Conservation (phyloP, 1,284 basidiomycete genomes). For the Grifola frondosa region DNA sequence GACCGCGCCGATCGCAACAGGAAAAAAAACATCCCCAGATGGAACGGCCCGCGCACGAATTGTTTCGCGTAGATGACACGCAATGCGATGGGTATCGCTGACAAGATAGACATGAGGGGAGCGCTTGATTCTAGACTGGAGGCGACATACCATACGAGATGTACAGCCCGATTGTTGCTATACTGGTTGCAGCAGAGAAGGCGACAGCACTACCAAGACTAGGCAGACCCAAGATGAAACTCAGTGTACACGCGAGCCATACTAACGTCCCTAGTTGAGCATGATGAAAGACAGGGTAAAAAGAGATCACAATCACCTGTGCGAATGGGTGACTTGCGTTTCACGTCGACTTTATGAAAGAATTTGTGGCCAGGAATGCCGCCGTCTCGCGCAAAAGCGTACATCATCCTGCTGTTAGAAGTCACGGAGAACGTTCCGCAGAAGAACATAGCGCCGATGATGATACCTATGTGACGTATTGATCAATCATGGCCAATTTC, state of each 20-base stretch:
- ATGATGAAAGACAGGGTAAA: no score
- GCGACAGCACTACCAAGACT: constrained; percentile 71
- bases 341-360: constrained; percentile 61
- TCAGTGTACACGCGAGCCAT: constrained; percentile 76
- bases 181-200: constrained; percentile 72
- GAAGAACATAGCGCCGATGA: constrained; percentile 71
- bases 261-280: constrained; percentile 37
- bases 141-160: constrained; percentile 58
- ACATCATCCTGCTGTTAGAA: constrained; percentile 80
- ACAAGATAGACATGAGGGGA: neutral
- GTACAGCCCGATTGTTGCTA: constrained; percentile 77
- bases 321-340: constrained; percentile 62
- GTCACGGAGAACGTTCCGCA: constrained; percentile 77
- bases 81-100: constrained; percentile 66
- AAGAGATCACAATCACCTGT: constrained; percentile 48
- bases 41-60: constrained; percentile 72
- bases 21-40: constrained; percentile 61
- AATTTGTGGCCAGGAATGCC: constrained; percentile 67
- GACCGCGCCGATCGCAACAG: constrained; percentile 52
- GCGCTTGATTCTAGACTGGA: neutral
- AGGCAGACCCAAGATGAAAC: constrained; percentile 71
- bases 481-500: no score
- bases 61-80: constrained; percentile 57
- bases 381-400: constrained; percentile 69
- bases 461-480: constrained; percentile 47